Evolutionary conservation across 495 filamentous ascomycete species (phyloP).

Genomic region (Daldinia vernicosa): DNA sequence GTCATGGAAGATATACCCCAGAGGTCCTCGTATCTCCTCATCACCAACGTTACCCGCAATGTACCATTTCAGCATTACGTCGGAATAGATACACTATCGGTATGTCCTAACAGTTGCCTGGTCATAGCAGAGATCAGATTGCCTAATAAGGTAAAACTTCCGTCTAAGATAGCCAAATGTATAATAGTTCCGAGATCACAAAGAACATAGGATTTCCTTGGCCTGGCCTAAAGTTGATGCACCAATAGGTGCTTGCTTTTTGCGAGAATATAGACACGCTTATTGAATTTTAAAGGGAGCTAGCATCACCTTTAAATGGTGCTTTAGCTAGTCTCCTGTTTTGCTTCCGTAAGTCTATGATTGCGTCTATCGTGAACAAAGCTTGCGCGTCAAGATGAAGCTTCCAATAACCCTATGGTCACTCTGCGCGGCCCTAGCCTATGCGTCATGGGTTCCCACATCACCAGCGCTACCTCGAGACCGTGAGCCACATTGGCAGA

Average conservation of each 20-base stretch:
- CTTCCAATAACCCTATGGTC: slow-evolving; percentile 10
- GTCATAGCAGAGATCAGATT: background rate
- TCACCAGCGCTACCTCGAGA: slow-evolving; percentile 7
- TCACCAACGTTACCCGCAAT: slow-evolving; percentile 21
- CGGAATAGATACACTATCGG: background rate
- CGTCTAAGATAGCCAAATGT: background rate
- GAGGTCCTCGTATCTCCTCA: slow-evolving; percentile 26
- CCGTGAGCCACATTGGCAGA: slow-evolving; percentile 28
- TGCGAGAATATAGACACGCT: background rate
- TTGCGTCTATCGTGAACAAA: background rate
- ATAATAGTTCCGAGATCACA: background rate
- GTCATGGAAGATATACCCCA: slow-evolving; percentile 3
- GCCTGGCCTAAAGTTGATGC: slow-evolving; percentile 4
- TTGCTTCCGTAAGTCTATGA: background rate
- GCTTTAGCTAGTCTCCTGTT: background rate
- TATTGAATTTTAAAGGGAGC: slow-evolving; percentile 12
- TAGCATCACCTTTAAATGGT: background rate
- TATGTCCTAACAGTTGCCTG: background rate
- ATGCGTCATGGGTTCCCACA: slow-evolving; percentile 25
- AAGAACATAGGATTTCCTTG: slow-evolving; percentile 23
- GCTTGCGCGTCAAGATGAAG: slow-evolving; percentile 21
- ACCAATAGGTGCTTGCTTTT: slow-evolving; percentile 9
- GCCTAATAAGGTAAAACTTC: slow-evolving; percentile 13
- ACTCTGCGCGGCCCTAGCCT: slow-evolving; percentile 21
- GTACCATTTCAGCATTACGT: slow-evolving; percentile 2